These are phyloP conservation scores for Plenodomus lindquistii DNA, from an alignment of 2,329 filamentous ascomycete species.

Conservation along the genomic window DNA sequence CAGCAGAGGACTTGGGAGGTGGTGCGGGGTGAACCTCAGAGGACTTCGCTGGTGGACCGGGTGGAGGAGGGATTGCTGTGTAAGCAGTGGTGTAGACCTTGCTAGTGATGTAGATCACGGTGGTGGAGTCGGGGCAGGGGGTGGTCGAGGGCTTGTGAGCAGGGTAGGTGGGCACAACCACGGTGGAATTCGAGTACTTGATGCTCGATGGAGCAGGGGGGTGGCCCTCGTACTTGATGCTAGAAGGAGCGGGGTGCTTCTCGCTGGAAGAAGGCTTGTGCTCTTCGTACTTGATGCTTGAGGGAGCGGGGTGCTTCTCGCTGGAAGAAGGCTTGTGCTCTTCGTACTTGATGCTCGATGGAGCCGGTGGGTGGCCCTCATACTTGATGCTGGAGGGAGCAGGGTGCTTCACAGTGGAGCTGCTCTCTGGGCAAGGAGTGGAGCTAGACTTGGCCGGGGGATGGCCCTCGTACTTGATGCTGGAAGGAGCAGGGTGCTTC, in stretches of 20 bases:
- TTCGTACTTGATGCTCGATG: not conserved
- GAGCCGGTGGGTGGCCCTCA: slow-evolving; percentile 7
- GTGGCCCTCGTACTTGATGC: not conserved
- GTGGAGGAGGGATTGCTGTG: no score
- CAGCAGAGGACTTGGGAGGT: not conserved
- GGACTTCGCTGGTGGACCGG: not conserved
- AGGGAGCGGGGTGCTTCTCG: no score
- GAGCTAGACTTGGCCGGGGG: not conserved
- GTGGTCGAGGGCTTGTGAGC: not conserved
- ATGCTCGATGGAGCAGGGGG: not conserved
- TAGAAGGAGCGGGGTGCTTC: not conserved
- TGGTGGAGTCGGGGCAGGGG: not conserved
- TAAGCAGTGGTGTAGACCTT: no score
- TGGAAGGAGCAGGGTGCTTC: not conserved
- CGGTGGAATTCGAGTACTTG: not conserved
- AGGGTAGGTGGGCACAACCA: not conserved
- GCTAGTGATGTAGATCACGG: slow-evolving; percentile 11
- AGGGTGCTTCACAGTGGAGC: not conserved
- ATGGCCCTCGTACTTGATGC: not conserved
- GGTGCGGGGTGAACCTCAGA: slow-evolving; percentile 2
- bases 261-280: no score
- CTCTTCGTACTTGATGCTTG: no score
- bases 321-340: no score
- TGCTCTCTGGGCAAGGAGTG: not conserved
- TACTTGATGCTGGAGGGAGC: not conserved